These are phyloP conservation scores for Penicillium sp. DNA, from an alignment of 2,329 filamentous ascomycete species.

Conservation along the genomic window DNA sequence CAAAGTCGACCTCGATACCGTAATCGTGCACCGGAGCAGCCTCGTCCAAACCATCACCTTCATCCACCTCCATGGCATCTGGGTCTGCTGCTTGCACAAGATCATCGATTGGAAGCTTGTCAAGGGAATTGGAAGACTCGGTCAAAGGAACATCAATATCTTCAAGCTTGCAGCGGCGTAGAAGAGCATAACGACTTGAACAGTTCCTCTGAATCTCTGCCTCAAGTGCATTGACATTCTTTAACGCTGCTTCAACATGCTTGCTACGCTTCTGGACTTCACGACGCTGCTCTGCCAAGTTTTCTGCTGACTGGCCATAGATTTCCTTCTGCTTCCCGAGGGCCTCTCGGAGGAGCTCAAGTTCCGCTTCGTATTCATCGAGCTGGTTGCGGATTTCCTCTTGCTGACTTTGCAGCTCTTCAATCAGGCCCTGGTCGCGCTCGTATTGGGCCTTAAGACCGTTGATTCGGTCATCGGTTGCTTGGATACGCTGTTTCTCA, in stretches of 20 bases:
- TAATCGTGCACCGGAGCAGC: constrained; percentile 70
- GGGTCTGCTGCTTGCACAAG: constrained; percentile 62
- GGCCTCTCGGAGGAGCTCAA: constrained; percentile 65
- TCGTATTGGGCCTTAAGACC: constrained; percentile 58
- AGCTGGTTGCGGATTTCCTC: constrained; percentile 64
- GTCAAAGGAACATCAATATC: constrained; percentile 77
- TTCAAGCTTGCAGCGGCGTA: constrained; percentile 85
- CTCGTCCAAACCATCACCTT: constrained; percentile 45
- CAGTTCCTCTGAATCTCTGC: constrained; percentile 77
- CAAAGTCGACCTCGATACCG: constrained; percentile 83
- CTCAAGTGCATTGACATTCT: constrained; percentile 70
- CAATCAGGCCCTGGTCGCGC: constrained; percentile 60
- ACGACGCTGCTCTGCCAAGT: constrained; percentile 65
- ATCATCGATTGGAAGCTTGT: constrained; percentile 80
- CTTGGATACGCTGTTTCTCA: constrained; percentile 62
- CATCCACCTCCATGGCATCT: constrained; percentile 89
- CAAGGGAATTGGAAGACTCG: constrained; percentile 60
- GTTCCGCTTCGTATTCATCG: constrained; percentile 62
- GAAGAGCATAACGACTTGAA: constrained; percentile 69
- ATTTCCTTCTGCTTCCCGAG: constrained; percentile 61
- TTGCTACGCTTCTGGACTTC: constrained; percentile 78
- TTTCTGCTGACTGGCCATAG: constrained; percentile 61
- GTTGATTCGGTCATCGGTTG: constrained; percentile 60
- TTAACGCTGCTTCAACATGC: constrained; percentile 66
- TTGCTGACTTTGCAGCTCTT: constrained; percentile 63